Evolutionary conservation across 1,139 yeast species (phyloP).

Genomic region (Hyphopichia pseudoburtonii): DNA sequence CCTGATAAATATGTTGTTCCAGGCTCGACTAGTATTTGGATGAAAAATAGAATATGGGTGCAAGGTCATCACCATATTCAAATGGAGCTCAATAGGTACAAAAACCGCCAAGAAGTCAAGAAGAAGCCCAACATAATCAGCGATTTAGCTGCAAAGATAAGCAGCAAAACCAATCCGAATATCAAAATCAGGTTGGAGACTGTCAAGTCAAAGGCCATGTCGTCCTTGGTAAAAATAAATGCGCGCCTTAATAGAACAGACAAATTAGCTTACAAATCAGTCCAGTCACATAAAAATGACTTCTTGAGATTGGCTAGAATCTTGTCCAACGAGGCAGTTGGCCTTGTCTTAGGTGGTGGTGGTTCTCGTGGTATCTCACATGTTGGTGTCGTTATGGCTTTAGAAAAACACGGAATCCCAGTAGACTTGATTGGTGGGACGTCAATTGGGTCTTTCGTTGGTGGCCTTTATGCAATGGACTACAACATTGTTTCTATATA

Average conservation of each 20-base stretch:
- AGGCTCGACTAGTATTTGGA: conserved; percentile 84
- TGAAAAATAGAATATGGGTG: conserved; percentile 84
- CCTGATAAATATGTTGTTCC: conserved; percentile 80
- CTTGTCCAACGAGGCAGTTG: conserved; percentile 89
- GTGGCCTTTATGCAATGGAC: conserved; percentile 91
- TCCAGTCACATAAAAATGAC: conserved; percentile 75
- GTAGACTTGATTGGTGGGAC: conserved; percentile 95
- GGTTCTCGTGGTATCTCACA: conserved; percentile 96
- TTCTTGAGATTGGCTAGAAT: conserved; percentile 86
- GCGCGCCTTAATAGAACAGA: conserved; percentile 14
- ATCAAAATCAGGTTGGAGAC: conserved; percentile 16
- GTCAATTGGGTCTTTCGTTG: conserved; percentile 92
- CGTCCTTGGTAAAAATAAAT: conserved; percentile 24
- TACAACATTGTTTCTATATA: conserved; percentile 88
- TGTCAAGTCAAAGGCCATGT: conserved; percentile 9
- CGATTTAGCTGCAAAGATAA: conserved; percentile 41
- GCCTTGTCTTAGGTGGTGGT: conserved; percentile 94
- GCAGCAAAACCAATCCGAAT: conserved; percentile 34
- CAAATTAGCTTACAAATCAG: conserved; percentile 37
- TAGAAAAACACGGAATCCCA: conserved; percentile 94
- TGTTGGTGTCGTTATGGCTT: conserved; percentile 84
- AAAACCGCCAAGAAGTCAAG: conserved; percentile 11
- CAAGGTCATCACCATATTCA: conserved; percentile 92
- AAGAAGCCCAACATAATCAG: conserved; percentile 25
- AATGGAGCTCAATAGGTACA: conserved; percentile 37